These are phyloP conservation scores for Aurifilum marmelostoma DNA, from an alignment of 2,329 filamentous ascomycete species.

Conservation along the genomic window DNA sequence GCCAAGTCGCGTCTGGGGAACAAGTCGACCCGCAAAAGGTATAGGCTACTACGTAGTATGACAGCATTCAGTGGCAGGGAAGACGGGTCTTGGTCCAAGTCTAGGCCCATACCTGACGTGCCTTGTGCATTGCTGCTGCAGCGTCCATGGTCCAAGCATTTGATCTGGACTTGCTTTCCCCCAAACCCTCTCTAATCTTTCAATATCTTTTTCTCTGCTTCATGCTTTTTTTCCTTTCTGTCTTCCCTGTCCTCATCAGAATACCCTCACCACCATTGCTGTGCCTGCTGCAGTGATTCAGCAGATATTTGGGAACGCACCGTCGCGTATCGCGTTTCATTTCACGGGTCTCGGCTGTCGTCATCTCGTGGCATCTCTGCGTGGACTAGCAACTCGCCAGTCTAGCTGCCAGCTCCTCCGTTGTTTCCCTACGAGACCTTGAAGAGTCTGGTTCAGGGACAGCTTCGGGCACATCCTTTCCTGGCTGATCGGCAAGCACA, in stretches of 20 bases:
- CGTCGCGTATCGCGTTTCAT: not conserved
- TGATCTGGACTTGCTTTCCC: not conserved
- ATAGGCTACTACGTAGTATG: not conserved
- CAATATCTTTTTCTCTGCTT: not conserved
- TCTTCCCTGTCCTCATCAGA: not conserved
- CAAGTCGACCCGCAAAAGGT: not conserved
- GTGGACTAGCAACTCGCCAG: not conserved
- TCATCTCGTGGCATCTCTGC: not conserved
- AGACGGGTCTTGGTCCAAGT: not conserved
- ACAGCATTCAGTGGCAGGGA: constrained; percentile 5
- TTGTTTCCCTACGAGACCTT: not conserved
- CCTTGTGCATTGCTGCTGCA: not conserved
- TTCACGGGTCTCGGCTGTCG: not conserved
- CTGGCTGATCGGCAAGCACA: not conserved
- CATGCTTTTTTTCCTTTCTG: not conserved
- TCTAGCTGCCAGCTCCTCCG: not conserved
- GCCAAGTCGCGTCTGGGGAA: constrained; percentile 2
- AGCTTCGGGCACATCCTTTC: not conserved
- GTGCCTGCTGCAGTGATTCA: not conserved
- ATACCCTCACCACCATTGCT: not conserved
- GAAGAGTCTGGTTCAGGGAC: not conserved
- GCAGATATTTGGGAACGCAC: not conserved
- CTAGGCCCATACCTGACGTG: not conserved
- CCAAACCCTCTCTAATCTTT: no score
- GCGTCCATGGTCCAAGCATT: not conserved